Base-by-base conservation (phyloP, 2,329 filamentous ascomycete species). In the Xylaria arbuscula region DNA sequence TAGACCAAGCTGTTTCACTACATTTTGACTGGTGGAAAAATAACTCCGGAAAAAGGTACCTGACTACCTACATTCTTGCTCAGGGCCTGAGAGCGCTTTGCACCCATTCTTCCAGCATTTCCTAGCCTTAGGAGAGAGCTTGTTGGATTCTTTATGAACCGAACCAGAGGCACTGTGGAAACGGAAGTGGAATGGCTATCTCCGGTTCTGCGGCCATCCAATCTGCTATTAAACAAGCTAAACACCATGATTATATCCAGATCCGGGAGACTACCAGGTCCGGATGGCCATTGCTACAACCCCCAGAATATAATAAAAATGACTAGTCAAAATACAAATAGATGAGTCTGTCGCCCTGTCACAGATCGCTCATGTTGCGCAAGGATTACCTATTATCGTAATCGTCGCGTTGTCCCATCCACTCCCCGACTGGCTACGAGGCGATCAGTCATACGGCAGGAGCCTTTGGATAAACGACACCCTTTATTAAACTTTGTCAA, bases 1-100 rank as follows among this genome's bases (percentile, higher is more conserved):
- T 36, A 50, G 60, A n/a, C 48, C 24, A 19, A 57, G 4, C 51
- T 24, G 15, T 28, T 28, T 42, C 2, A 11, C 38, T 38, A 38
- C 40, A 56, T 32, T 59, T 15, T 60, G 40, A 68, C 38, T 68
- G 66, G 62, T 66, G 66, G 66, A 57, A 68, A 68, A 68, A 40
- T 45, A 53, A 17, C 24, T 32, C 66, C 66, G 19, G 24, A 32
- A n/a, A 47, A n/a, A 40, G 56, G 48, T 22, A 34, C 19, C 42
- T 42, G 17, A 64, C 62, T 53, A 68, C 40, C 42, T 69, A 24
- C 28, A 19, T n/a, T 51, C 24, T 32, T 24, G 32, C 42, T 63
- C 47, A 22, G 36, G 38, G 58, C 28, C n/a, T 22, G 53, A 53
- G 9, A 15, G 45, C 51, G 15, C 32, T 36, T 51, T 13, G 22